Evolutionary conservation across 2,329 filamentous ascomycete genomes (phyloP).

Genomic region (Aspergillus brunneoviolaceus): DNA sequence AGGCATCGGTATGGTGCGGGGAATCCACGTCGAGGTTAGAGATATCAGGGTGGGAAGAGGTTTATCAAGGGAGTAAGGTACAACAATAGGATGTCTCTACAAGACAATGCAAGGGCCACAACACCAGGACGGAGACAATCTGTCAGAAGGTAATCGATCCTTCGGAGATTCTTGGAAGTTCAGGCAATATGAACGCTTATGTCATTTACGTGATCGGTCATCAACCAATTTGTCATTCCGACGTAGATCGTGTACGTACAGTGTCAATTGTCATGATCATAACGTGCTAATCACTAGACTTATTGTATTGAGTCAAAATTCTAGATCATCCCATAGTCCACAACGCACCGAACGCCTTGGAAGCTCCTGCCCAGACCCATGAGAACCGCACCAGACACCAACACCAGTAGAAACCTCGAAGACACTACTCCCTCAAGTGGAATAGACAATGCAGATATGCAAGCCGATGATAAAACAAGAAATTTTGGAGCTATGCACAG

Average conservation of each 20-base stretch:
- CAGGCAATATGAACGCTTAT: no score
- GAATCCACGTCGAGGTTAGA: no score
- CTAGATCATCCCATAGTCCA: conserved; percentile 23
- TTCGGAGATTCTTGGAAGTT: background rate
- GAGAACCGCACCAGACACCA: conserved; percentile 23
- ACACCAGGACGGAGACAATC: no score
- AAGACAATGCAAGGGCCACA: no score
- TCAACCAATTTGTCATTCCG: conserved; percentile 25
- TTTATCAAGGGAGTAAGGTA: no score
- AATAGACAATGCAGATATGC: conserved; percentile 21
- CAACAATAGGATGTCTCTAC: no score
- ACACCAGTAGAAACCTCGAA: conserved; percentile 15
- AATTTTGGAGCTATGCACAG: conserved; percentile 16
- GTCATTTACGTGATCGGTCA: conserved; percentile 5
- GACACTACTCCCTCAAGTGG: conserved; percentile 12
- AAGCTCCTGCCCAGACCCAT: conserved; percentile 23
- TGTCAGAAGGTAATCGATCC: background rate
- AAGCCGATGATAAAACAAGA: conserved; percentile 22
- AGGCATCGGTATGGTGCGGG: no score
- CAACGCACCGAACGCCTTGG: conserved; percentile 28
- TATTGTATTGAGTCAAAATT: conserved; percentile 20
- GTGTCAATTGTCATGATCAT: conserved; percentile 12
- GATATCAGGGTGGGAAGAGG: no score
- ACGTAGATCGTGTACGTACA: conserved; percentile 28
- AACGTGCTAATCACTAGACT: conserved; percentile 14